Conservation (phyloP, 163 green algal species). For the Prototheca wickerhamii region DNA sequence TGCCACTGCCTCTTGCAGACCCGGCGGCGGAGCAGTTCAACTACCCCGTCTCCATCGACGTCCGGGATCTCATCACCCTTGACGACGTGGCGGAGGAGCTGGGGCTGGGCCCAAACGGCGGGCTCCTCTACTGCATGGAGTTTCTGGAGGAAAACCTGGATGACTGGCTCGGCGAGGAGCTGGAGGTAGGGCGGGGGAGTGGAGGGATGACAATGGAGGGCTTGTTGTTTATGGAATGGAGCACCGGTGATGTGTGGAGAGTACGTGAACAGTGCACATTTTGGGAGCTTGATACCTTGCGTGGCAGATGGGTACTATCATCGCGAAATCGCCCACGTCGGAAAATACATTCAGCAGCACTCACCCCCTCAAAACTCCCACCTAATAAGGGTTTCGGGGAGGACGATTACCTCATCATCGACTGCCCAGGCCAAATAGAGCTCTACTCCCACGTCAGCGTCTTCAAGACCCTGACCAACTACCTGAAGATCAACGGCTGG, state of each 20-base stretch:
- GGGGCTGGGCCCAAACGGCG: constrained; percentile 89
- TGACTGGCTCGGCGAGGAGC: constrained; percentile 84
- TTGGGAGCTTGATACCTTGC: too few species aligned
- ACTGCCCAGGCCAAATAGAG: constrained; percentile 96
- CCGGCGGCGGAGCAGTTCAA: constrained; percentile 93
- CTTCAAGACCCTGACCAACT: constrained; percentile 80
- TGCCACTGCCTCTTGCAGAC: constrained; percentile 49
- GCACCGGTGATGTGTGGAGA: too few species aligned
- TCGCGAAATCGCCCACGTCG: too few species aligned
- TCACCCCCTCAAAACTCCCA: too few species aligned
- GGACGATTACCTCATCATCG: constrained; percentile 87
- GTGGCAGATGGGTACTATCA: too few species aligned
- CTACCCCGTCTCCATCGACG: constrained; percentile 89
- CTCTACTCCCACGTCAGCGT: constrained; percentile 89
- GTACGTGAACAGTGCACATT: too few species aligned
- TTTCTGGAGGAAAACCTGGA: constrained; percentile 94
- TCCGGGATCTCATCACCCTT: constrained; percentile 87
- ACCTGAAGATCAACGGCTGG: constrained; percentile 44
- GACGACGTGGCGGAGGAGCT: constrained; percentile 96
- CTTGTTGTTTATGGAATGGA: too few species aligned
- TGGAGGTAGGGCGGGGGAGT: constrained; percentile 65
- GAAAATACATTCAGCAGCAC: too few species aligned
- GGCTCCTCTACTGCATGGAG: constrained; percentile 97
- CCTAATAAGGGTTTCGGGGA: constrained; percentile 73
- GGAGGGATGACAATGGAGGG: too few species aligned